phyloP scores from a whole-genome alignment of 2,329 filamentous ascomycete species.

The Tolypocladium tundrense region DNA sequence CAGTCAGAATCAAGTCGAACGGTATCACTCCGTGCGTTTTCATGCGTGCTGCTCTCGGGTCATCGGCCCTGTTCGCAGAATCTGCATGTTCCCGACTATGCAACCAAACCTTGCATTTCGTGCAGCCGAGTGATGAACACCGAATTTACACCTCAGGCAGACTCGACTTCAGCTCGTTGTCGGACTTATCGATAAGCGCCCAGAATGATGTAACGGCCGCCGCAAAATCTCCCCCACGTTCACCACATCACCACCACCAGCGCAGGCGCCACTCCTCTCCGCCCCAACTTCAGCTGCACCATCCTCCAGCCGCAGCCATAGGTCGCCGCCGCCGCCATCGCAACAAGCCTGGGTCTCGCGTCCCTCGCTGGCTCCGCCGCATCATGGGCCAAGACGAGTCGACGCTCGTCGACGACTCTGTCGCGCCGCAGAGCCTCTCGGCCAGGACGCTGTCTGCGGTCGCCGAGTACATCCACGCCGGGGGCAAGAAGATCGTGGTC shows the following conservation, averaged over 20 bases:
- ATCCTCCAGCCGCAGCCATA: neutral
- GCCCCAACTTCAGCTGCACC: neutral
- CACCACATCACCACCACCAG: neutral
- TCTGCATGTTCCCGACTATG: neutral
- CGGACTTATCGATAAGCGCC: neutral
- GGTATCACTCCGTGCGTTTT: neutral
- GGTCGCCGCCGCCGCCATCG: neutral
- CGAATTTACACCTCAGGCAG: too few relatives aligned
- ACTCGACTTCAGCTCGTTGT: neutral
- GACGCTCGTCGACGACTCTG: slow-evolving; percentile 49
- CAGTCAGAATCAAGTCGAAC: neutral
- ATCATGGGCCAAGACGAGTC: slow-evolving; percentile 87
- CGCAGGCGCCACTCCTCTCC: neutral
- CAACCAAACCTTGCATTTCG: neutral
- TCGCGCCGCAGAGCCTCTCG: slow-evolving; percentile 53
- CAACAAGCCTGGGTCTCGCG: neutral
- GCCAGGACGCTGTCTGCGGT: slow-evolving; percentile 62
- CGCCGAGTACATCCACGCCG: slow-evolving; percentile 69
- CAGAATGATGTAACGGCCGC: neutral
- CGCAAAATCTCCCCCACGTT: neutral
- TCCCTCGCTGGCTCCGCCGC: slow-evolving; percentile 11
- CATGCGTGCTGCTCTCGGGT: neutral
- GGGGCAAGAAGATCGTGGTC: slow-evolving; percentile 64
- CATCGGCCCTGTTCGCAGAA: neutral
- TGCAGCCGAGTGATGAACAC: too few relatives aligned